Percentiles rank a stretch among this genome's conserved stretches.
phyloP scores from a whole-genome alignment of 192 early-diverging fungal genomes.

The Glomus cerebriforme region DNA sequence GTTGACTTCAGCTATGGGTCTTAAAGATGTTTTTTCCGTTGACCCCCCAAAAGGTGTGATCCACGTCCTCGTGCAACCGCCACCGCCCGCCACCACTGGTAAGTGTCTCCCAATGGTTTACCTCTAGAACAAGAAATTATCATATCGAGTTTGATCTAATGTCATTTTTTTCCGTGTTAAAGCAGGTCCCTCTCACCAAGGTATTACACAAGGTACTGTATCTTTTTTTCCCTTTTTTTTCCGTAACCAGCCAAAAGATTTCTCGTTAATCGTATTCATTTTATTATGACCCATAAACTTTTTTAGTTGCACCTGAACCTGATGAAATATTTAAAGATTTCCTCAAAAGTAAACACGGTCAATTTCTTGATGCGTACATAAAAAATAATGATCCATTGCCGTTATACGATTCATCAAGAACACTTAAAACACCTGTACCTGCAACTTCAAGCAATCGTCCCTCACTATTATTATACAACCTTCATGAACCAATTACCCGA shows the following conservation, averaged over 20 bases:
- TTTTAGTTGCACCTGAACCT: not conserved
- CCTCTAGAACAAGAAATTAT: too few relatives aligned
- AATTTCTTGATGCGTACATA: not conserved
- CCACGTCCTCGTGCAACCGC: too few relatives aligned
- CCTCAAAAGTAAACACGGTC: not conserved
- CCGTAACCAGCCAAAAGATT: not conserved
- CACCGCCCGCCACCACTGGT: too few relatives aligned
- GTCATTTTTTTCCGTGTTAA: too few relatives aligned
- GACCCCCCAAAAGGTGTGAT: too few relatives aligned
- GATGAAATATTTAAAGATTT: not conserved
- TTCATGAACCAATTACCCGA: not conserved
- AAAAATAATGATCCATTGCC: constrained; percentile 5
- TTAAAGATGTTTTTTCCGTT: too few relatives aligned
- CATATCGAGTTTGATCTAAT: too few relatives aligned
- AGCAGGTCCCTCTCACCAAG: too few relatives aligned
- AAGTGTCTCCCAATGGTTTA: too few relatives aligned
- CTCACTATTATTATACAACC: constrained; percentile 11
- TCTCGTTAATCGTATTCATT: not conserved
- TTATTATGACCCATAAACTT: not conserved
- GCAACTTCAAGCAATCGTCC: not conserved
- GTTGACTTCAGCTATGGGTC: too few relatives aligned
- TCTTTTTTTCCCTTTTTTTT: too few relatives aligned
- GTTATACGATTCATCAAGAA: not conserved
- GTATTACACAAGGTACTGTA: too few relatives aligned
- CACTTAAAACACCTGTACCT: constrained; percentile 1